Evolutionary conservation across 2,329 filamentous ascomycete species (phyloP).

Genomic region (Sarocladiaceae sp.): DNA sequence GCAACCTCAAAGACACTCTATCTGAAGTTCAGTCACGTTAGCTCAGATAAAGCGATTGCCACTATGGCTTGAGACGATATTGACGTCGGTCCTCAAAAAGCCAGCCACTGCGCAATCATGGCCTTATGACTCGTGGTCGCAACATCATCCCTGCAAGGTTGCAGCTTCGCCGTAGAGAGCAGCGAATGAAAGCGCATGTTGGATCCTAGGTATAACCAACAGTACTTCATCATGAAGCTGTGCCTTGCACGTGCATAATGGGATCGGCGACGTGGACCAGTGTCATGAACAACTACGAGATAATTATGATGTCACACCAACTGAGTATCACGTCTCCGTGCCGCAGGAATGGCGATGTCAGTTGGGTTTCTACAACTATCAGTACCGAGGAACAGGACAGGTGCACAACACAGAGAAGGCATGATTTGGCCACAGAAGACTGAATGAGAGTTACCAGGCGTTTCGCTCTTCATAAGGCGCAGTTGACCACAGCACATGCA

Average conservation of each 20-base stretch:
- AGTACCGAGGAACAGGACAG: no score
- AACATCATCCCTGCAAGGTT: not conserved
- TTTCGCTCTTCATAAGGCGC: no score
- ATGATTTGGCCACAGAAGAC: no score
- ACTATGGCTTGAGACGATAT: not conserved
- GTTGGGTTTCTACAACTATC: not conserved
- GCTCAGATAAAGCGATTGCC: not conserved
- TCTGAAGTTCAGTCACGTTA: not conserved
- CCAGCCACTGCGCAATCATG: not conserved
- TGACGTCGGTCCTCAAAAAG: not conserved
- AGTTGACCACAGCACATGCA: no score
- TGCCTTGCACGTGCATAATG: not conserved
- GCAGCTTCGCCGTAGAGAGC: not conserved
- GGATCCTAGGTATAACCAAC: not conserved
- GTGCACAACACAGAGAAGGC: no score
- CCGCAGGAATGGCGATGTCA: not conserved
- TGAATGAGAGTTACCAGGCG: no score
- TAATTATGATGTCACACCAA: no score
- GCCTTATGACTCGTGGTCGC: slow-evolving; percentile 10
- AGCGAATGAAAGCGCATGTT: not conserved
- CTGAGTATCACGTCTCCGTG: no score
- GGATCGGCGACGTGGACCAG: not conserved
- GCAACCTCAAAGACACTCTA: not conserved
- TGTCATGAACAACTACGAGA: not conserved
- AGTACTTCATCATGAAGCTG: not conserved